Base-by-base conservation (phyloP, 176 grass and related monocot species). In the Lolium perenne region DNA sequence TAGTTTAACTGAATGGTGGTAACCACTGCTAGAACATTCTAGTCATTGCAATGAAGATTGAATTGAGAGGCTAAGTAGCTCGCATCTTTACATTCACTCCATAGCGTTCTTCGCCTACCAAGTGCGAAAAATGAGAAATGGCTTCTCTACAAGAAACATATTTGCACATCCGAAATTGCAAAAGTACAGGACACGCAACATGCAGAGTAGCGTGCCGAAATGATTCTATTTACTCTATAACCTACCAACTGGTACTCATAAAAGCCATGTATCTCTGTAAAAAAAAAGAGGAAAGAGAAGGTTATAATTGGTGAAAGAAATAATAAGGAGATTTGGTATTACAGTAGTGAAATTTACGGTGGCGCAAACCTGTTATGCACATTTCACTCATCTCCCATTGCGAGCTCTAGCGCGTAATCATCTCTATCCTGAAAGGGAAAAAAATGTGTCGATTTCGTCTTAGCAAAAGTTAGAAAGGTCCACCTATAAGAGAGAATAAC, bases 321-420 rank as follows among this genome's bases (percentile, higher is more conserved):
- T 32, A 8, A 3, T 5, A 14, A 16, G 57, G 35, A 83, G 40
- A 45, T 57, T 83, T 8, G 4, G 14, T 6, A 53, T 54, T 66
- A 2, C 5, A 50, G 18, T 38, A 4, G n/a, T 80, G 22, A 58
- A 60, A 61, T 50, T 85, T 79, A 32, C 53, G 18, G 72, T 59
- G 80, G 10, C 15, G 5, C 32, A 11, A 84, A 87, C 69, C 85
- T 87, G 16, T 61, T 62, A 60, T 21, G 38, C 59, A 77, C 48
- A 11, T 29, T 26, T 98, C 84, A 98, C 67, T 98, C 97, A 63
- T 98, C 94, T 74, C 58, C 90, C 91, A 94, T 91, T 64, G 97
- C 97, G 59, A 98, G 88, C 79, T 98, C 97, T 78, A 98, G 89
- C 7, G 97, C 97, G 40, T 91, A 92, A 68, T 98, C 94, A 77